Evolutionary conservation across 805 yeast genomes (phyloP), one percentile per base, ranked within the genome.

Genomic region (Candida krabiensis): DNA sequence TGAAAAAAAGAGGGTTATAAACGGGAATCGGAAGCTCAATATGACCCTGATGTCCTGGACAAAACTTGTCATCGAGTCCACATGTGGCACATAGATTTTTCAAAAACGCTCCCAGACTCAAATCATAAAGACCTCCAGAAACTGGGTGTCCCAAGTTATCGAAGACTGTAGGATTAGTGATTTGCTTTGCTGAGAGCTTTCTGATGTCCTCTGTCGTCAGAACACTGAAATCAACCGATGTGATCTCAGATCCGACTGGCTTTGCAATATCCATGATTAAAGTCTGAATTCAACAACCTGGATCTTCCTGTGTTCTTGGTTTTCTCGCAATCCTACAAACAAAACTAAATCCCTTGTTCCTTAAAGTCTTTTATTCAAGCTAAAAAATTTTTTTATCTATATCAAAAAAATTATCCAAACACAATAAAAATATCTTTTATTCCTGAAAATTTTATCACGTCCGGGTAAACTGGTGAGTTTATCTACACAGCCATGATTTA

Each of bases 11-110:
- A 14, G 99, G 98, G 60, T 88, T 91, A 71, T 88, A 93, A 30
- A 87, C 95, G 4, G 98, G 96, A 28, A 89, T 83, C 5, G 99
- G 99, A 47, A 93, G 74, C 61, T 91, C 97, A 47, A 93, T 89
- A 63, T 93, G 99, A 44, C 99, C 99, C 63, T 89, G 88, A 63
- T 93, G 99, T 32, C 99, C 99, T 4, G 97, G 97, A 69, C 99
- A 93, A 53, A 79, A 82, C 58, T 84, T 80, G 52, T 91, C 97
- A 60, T 90, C 96, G 46, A 91, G 71, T 14, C 98, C 96, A 76
- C 99, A 93, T 1, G 98, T 91, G 16, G 93, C 75, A 77, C 99
- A 89, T 41, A 86, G 72, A 61, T 91, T 87, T 56, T 83, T 76
- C 46, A 88, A 70, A 56, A 89, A 93, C 0, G 99, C 98, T 49